Percentiles rank a stretch among this genome's conserved stretches.
Evolutionary conservation across 2,329 filamentous ascomycete species (phyloP).

Genomic region (Ophiosphaerella narmari): DNA sequence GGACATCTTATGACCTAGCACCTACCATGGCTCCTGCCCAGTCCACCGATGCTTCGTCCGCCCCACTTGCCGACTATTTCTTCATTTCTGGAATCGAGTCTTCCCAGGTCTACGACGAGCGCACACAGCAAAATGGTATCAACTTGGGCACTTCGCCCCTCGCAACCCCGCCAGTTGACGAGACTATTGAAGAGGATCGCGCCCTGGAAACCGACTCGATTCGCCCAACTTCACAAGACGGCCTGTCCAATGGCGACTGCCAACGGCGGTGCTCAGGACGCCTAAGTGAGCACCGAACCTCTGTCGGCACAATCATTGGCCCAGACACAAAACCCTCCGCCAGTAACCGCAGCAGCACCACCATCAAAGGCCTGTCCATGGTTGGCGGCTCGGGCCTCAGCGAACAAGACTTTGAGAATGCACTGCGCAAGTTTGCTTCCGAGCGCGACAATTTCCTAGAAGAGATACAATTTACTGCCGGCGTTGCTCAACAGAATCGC

Average conservation of each 20-base stretch:
- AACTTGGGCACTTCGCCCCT: conserved; percentile 34
- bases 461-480: conserved; percentile 86
- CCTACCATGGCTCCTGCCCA: conserved; percentile 45
- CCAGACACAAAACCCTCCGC: conserved; percentile 53
- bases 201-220: conserved; percentile 58
- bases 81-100: conserved; percentile 64
- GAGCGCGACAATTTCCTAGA: conserved; percentile 93
- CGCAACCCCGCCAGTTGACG: conserved; percentile 49
- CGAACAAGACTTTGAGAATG: conserved; percentile 92
- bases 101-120: conserved; percentile 56
- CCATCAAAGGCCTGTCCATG: conserved; percentile 57
- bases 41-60: conserved; percentile 51
- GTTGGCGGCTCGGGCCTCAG: conserved; percentile 53
- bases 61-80: conserved; percentile 68
- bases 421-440: conserved; percentile 91
- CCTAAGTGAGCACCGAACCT: conserved; percentile 56
- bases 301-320: conserved; percentile 55
- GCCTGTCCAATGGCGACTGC: conserved; percentile 47
- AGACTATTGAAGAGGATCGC: conserved; percentile 65
- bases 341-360: conserved; percentile 69
- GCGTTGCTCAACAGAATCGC: conserved; percentile 59
- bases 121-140: conserved; percentile 34
- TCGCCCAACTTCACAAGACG: conserved; percentile 51
- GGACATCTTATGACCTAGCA: conserved; percentile 35
- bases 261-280: conserved; percentile 44